These are phyloP conservation scores for Calycina herbarum DNA, from an alignment of 2,329 filamentous ascomycete genomes.

Conservation along the genomic window DNA sequence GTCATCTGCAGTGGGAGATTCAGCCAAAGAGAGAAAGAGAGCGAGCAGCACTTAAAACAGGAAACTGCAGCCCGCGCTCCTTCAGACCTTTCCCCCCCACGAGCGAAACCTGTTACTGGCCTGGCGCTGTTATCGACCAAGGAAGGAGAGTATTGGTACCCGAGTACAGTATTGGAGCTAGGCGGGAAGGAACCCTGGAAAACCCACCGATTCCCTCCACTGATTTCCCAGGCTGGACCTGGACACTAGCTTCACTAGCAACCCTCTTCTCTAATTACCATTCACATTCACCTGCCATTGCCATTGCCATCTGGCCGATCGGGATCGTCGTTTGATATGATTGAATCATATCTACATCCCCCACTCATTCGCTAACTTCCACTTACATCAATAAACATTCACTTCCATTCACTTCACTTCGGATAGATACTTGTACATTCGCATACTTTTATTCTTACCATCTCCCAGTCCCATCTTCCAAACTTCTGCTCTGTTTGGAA, in stretches of 20 bases:
- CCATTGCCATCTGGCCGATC: neutral
- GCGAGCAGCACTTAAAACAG: neutral
- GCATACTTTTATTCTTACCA: neutral
- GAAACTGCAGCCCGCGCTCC: neutral
- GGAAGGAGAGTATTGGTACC: neutral
- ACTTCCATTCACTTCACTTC: neutral
- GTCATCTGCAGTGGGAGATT: neutral
- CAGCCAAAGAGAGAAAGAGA: neutral
- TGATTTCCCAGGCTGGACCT: neutral
- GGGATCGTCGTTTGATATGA: slow-evolving; percentile 4
- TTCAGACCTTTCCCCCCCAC: neutral
- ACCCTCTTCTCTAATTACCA: neutral
- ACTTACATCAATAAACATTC: slow-evolving; percentile 1
- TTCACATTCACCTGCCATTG: neutral
- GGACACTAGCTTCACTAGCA: neutral
- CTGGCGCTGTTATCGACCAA: neutral
- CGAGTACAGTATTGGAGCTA: neutral
- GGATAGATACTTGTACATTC: slow-evolving; percentile 1
- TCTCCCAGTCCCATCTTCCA: neutral
- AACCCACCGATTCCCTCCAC: neutral
- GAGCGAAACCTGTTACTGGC: slow-evolving; percentile 3
- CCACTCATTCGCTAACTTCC: neutral
- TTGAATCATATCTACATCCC: neutral
- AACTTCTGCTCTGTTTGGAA: neutral
- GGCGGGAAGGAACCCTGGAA: neutral